phyloP scores from a whole-genome alignment of 352 stramenopile species.

The Pythium grandisporangium region DNA sequence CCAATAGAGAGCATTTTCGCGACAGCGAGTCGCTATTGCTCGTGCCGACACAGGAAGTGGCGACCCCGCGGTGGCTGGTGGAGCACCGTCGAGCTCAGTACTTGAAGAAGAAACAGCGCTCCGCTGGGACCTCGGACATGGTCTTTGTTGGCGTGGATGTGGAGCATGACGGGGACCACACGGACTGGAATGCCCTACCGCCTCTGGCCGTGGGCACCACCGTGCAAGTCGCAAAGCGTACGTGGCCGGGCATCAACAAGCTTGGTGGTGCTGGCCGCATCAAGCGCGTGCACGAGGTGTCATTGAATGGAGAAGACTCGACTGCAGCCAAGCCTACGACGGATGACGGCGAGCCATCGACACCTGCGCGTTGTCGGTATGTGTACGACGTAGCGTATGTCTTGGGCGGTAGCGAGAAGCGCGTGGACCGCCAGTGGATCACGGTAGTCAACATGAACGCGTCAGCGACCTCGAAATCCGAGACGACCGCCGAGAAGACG shows the following conservation, averaged over 20 bases:
- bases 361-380: constrained; percentile 26
- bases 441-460: constrained; percentile 43
- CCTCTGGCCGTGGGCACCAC: constrained; percentile 43
- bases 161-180: constrained; percentile 19
- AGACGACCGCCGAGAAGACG: constrained; percentile 7
- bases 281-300: constrained; percentile 42
- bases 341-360: constrained; percentile 7
- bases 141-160: constrained; percentile 36
- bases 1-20: constrained; percentile 5
- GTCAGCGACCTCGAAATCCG: constrained; percentile 2
- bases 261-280: constrained; percentile 66
- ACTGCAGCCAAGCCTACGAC: too few species aligned
- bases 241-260: constrained; percentile 85
- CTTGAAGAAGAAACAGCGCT: constrained; percentile 41
- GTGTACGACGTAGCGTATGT: constrained; percentile 73
- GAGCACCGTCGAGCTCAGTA: constrained; percentile 36
- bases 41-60: constrained; percentile 18
- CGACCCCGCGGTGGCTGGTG: constrained; percentile 28
- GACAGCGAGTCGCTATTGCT: constrained; percentile 4
- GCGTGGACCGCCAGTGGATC: constrained; percentile 76
- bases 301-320: too few species aligned
- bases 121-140: constrained; percentile 35
- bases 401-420: constrained; percentile 64
- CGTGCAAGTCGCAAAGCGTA: constrained; percentile 70
- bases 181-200: constrained; percentile 33